A percentile compares a stretch with the other conserved stretches of the same genome.
phyloP scores from a whole-genome alignment of 2,329 filamentous ascomycete species.

The Cercospora canescens region DNA sequence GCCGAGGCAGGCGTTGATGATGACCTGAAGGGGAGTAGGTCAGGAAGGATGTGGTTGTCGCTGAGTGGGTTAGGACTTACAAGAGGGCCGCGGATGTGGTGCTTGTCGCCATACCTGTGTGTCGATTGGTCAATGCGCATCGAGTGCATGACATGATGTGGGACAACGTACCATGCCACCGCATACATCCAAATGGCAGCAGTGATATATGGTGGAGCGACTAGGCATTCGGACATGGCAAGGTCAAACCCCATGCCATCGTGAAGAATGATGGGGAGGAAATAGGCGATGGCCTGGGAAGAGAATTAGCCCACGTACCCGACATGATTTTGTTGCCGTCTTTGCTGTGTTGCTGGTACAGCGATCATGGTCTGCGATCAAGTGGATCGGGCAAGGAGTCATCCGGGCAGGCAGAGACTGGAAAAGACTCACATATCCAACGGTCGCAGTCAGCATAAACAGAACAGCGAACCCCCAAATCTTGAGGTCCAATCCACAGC shows the following conservation, averaged over 20 bases:
- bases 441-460: conserved; percentile 54
- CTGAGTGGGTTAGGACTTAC: neutral
- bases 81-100: conserved; percentile 37
- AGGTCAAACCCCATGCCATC: conserved; percentile 37
- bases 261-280: conserved; percentile 40
- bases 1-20: conserved; percentile 36
- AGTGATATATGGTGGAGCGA: conserved; percentile 37
- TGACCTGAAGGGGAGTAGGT: conserved; percentile 17
- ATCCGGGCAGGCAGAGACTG: too few relatives aligned
- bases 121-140: neutral
- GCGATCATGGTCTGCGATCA: too few relatives aligned
- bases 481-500: conserved; percentile 49
- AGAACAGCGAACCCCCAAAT: conserved; percentile 57
- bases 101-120: conserved; percentile 33
- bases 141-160: too few relatives aligned
- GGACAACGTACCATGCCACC: too few relatives aligned
- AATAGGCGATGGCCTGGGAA: conserved; percentile 33
- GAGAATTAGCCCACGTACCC: neutral
- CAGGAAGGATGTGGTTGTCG: neutral
- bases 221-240: conserved; percentile 34
- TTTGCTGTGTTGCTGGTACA: too few relatives aligned
- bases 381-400: too few relatives aligned
- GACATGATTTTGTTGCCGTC: neutral
- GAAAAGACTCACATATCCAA: conserved; percentile 27
- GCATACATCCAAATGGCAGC: conserved; percentile 39